These are phyloP conservation scores for Furcasterigmium furcatum DNA, from an alignment of 2,329 filamentous ascomycete species.

Conservation along the genomic window DNA sequence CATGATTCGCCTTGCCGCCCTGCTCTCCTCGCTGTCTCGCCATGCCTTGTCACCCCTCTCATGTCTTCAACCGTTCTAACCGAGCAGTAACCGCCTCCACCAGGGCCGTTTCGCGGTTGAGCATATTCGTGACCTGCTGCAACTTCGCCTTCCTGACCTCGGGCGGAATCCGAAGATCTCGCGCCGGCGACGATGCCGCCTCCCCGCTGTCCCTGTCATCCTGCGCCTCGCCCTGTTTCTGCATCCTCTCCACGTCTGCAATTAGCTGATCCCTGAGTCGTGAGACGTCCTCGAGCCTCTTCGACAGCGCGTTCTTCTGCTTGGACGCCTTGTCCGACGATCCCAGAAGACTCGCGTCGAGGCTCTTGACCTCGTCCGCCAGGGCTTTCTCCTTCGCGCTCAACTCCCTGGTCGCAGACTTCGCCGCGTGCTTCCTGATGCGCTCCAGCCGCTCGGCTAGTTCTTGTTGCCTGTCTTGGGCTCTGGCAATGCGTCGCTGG, in stretches of 20 bases:
- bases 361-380: conserved; percentile 44
- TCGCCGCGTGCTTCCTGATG: conserved; percentile 42
- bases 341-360: conserved; percentile 48
- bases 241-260: conserved; percentile 45
- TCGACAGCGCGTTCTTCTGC: conserved; percentile 44
- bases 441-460: conserved; percentile 58
- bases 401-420: conserved; percentile 37
- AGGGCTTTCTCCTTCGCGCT: conserved; percentile 42
- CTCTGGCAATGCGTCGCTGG: conserved; percentile 53
- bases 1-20: too few species aligned
- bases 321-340: conserved; percentile 4
- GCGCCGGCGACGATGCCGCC: conserved; percentile 24
- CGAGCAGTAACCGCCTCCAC: conserved; percentile 64
- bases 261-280: conserved; percentile 49
- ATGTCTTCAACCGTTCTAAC: conserved; percentile 51
- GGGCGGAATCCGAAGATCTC: conserved; percentile 50
- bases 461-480: conserved; percentile 51
- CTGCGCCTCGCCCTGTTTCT: conserved; percentile 17
- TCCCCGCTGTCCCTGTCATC: conserved; percentile 14
- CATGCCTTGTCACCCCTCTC: too few species aligned
- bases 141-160: conserved; percentile 63
- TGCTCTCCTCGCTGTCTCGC: too few species aligned
- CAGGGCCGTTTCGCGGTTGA: conserved; percentile 65
- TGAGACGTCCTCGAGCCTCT: conserved; percentile 56
- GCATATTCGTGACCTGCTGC: conserved; percentile 57